These are phyloP conservation scores for Geotrichum histeridarum DNA, from an alignment of 1,139 yeast genomes.

Conservation along the genomic window DNA sequence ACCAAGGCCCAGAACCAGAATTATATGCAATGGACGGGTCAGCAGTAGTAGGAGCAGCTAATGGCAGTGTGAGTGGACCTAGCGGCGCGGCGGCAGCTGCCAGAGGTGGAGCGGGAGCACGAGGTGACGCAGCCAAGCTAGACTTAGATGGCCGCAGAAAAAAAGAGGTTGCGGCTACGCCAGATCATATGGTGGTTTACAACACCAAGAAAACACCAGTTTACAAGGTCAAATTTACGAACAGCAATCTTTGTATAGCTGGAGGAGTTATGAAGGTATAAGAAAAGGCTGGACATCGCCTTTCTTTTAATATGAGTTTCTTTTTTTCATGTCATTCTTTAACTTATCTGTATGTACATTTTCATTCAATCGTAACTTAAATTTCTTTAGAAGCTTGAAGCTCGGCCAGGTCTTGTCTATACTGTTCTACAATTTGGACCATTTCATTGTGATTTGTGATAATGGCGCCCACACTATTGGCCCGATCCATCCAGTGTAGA, in stretches of 20 bases:
- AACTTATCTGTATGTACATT: background rate
- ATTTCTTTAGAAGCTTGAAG: background rate
- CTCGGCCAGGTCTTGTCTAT: background rate
- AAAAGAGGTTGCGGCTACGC: conserved; percentile 71
- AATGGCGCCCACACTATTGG: conserved; percentile 21
- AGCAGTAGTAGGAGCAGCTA: conserved; percentile 20
- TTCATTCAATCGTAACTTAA: background rate
- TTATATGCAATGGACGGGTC: conserved; percentile 35
- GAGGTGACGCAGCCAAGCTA: conserved; percentile 7
- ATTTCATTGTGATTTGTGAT: background rate
- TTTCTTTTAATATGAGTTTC: background rate
- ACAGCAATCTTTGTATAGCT: conserved; percentile 84
- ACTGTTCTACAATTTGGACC: background rate
- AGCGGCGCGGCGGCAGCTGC: background rate
- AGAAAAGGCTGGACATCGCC: background rate
- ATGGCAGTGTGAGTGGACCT: background rate
- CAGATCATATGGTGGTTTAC: conserved; percentile 89
- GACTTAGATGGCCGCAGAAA: conserved; percentile 43
- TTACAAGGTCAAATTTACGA: conserved; percentile 84
- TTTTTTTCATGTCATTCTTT: background rate
- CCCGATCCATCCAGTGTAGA: conserved; percentile 21
- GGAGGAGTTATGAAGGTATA: conserved; percentile 73
- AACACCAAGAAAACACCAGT: conserved; percentile 93
- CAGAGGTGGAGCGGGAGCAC: conserved; percentile 4
- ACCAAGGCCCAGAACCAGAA: conserved; percentile 78